These are phyloP conservation scores for Vitis hybrid DNA, from an alignment of 177 flowering plant genomes.

Conservation along the genomic window DNA sequence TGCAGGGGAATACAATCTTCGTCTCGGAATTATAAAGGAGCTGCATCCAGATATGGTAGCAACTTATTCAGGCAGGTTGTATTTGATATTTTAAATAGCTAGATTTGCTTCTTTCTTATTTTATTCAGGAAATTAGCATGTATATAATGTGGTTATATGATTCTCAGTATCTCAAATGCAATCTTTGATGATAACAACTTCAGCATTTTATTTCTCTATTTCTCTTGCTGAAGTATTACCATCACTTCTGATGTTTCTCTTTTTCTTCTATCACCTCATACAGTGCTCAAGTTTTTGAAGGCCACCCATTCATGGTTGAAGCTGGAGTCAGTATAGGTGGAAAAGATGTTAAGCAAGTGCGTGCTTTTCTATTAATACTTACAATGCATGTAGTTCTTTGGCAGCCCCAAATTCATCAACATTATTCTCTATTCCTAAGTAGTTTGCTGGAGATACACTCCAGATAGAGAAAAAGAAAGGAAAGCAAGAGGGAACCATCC, in stretches of 20 bases:
- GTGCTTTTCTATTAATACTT: constrained; percentile 16
- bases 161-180: neutral
- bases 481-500: neutral
- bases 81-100: neutral
- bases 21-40: constrained; percentile 94
- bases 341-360: constrained; percentile 96
- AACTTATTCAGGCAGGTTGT: constrained; percentile 93
- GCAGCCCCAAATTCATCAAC: neutral
- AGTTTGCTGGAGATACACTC: neutral
- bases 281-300: constrained; percentile 99
- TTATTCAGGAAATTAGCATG: neutral
- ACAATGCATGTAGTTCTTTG: neutral
- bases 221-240: constrained; percentile 5
- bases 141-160: neutral
- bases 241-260: constrained; percentile 5
- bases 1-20: constrained; percentile 98
- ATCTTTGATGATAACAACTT: neutral
- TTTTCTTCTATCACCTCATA: constrained; percentile 11
- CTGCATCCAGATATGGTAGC: constrained; percentile 99
- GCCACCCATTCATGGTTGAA: constrained; percentile 97
- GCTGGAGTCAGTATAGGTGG: constrained; percentile 97
- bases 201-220: neutral
- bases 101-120: neutral
- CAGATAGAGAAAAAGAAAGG: neutral
- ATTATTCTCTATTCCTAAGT: neutral